These are phyloP conservation scores for Nicotiana rustica DNA, from an alignment of 305 asterid genomes.

Conservation along the genomic window DNA sequence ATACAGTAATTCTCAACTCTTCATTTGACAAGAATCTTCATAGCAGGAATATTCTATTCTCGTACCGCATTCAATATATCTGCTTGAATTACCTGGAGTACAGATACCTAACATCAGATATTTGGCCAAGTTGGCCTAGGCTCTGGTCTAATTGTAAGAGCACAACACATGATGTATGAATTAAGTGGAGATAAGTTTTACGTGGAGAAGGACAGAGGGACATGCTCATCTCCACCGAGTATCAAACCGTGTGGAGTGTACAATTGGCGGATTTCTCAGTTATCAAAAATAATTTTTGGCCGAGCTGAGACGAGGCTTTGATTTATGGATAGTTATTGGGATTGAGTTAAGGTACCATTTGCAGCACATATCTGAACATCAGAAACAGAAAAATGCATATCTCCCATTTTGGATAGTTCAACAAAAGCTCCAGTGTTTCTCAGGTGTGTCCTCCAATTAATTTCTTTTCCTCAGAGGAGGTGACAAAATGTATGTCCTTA, in stretches of 20 bases:
- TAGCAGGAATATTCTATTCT: conserved; percentile 45
- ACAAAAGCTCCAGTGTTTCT: neutral
- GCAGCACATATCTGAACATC: neutral
- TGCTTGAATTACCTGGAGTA: conserved; percentile 38
- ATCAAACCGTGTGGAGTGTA: neutral
- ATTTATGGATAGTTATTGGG: conserved; percentile 43
- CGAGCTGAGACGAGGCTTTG: conserved; percentile 53
- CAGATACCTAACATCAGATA: conserved; percentile 71
- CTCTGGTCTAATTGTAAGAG: conserved; percentile 46
- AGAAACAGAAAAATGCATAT: no score
- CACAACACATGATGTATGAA: neutral
- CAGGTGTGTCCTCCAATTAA: neutral
- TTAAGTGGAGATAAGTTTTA: neutral
- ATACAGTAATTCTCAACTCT: neutral
- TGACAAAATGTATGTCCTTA: neutral
- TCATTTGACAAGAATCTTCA: conserved; percentile 33
- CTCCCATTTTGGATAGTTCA: neutral
- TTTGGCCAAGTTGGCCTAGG: conserved; percentile 46
- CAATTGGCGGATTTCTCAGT: neutral
- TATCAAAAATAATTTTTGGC: conserved; percentile 37
- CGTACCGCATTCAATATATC: conserved; percentile 71
- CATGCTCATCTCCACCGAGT: neutral
- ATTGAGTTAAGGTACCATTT: conserved; percentile 48
- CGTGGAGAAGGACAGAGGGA: neutral
- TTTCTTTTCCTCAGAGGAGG: neutral